Evolutionary conservation across 352 stramenopile genomes (phyloP), one percentile per base, ranked within the genome.

Genomic region (Globisporangium rhizosaccharum): DNA sequence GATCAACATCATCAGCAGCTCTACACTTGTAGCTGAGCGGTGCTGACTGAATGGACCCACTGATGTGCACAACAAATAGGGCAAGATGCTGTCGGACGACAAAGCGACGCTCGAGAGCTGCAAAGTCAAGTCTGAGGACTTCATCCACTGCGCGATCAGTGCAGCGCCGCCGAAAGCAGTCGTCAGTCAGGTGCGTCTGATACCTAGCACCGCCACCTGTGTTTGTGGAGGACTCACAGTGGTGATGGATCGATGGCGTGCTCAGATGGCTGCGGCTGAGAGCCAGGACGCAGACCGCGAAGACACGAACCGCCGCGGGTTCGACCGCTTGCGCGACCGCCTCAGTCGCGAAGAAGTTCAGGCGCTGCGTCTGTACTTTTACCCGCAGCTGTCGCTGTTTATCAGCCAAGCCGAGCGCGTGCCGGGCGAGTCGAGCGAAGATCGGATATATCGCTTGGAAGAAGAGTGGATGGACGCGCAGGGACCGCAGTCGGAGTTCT

Each of bases 381-480:
- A 94, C 59, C 85, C 85, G 33, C 85, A 94, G 57, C 70, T 94
- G 5, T 94, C 85, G 23, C 72, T 86, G 39, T 93, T 76, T 57
- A 94, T 94, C 54, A 90, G 78, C 51, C 82, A 93, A 67, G 85
- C 85, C 11, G 81, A 88, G 57, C 80, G 68, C 3, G 73, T 91
- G n/a, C 53, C 68, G 41, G 82, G 82, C 33, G 85, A 94, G 59
- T 88, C 75, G 26, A 92, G 80, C 53, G 85, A 94, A 60, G 83
- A 94, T 65, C 83, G 83, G 67, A 94, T 94, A 81, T 94, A 93
- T 56, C 79, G 85, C 26, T 59, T 94, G 12, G 85, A 94, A 67
- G 85, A 94, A 55, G 83, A 94, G 71, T 94, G 85, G 85, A 94
- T 94, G 83, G 82, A 85, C 45, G 70, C 82, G 12, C 85, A 94